Evolutionary conservation across 2,329 filamentous ascomycete genomes (phyloP), one percentile per base, ranked within the genome.

Genomic region (Hypoxylon sp.): DNA sequence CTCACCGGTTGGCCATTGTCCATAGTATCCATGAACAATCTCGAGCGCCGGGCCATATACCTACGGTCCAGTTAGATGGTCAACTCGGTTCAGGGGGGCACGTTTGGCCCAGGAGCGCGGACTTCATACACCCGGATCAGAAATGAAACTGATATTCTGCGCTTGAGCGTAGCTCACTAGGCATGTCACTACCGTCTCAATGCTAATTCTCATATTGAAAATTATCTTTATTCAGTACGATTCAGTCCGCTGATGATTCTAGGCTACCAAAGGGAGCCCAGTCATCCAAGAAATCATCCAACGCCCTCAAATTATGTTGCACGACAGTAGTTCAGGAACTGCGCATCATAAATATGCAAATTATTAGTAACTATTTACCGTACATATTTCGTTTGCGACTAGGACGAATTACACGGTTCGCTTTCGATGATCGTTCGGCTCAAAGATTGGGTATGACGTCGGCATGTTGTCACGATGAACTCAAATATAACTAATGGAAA

Each of bases 1-100:
- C 57, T 62, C 32, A 68, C 74, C 83, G 79, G 72, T 70, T 78
- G 79, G 83, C 80, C 81, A 87, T 72, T 86, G 32, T 70, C 85
- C 83, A 58, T 84, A 81, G 69, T 85, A 87, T 8, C 85, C 75
- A 75, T 87, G 84, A 0, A 82, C 80, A 29, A 85, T 66, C 65
- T 87, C 84, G 6, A 85, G 76, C 13, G 79, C 66, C 32, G 32
- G 32, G 11, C 32, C 32, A 13, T 37, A 37, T 15, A 37, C 32
- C 11, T 83, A 82, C 6, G n/a, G 8, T 17, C 7, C n/a, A 44
- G 39, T 44, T 3, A 8, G 39, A 19, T 7, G 7, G n/a, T 10
- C 17, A 19, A 19, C 17, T 44, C 17, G 7, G 21, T 15, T 24
- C 24, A 52, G 46, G 54, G 54, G 15, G 17, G 32, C 3, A 27